These are phyloP conservation scores for Oxyria digyna DNA, from an alignment of 148 eudicot species.

Conservation along the genomic window DNA sequence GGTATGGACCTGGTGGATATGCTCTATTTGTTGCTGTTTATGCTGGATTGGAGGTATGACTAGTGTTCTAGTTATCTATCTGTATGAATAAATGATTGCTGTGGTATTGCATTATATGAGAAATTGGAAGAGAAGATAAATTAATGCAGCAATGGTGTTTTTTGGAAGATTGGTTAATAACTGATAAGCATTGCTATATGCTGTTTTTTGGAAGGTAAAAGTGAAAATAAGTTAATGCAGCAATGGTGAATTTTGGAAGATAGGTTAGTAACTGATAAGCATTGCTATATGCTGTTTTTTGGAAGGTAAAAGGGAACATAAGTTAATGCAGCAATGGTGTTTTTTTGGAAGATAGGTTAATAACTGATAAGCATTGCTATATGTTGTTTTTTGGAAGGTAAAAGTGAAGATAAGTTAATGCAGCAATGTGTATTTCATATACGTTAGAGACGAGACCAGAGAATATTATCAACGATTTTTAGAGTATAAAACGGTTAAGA, in stretches of 20 bases:
- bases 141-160: too few relatives aligned
- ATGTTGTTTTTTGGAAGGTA: background rate
- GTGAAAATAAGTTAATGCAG: background rate
- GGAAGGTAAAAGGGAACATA: too few relatives aligned
- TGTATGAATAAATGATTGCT: background rate
- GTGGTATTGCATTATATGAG: background rate
- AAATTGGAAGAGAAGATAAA: background rate
- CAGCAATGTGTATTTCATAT: background rate
- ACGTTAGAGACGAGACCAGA: background rate
- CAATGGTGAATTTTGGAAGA: background rate
- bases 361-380: background rate
- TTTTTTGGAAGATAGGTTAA: too few relatives aligned
- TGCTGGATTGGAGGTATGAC: slow-evolving; percentile 89
- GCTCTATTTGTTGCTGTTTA: slow-evolving; percentile 86
- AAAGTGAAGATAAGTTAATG: background rate
- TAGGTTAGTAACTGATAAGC: too few relatives aligned
- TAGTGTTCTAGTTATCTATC: slow-evolving; percentile 1
- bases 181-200: background rate
- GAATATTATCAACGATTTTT: too few relatives aligned
- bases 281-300: too few relatives aligned
- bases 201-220: background rate
- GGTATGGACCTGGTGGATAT: slow-evolving; percentile 97
- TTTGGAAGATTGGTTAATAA: too few relatives aligned
- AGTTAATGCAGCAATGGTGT: too few relatives aligned
- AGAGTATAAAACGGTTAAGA: too few relatives aligned